These are phyloP conservation scores for Ulota crispa DNA, from an alignment of 225 moss, liverwort and hornwort genomes.

Conservation along the genomic window DNA sequence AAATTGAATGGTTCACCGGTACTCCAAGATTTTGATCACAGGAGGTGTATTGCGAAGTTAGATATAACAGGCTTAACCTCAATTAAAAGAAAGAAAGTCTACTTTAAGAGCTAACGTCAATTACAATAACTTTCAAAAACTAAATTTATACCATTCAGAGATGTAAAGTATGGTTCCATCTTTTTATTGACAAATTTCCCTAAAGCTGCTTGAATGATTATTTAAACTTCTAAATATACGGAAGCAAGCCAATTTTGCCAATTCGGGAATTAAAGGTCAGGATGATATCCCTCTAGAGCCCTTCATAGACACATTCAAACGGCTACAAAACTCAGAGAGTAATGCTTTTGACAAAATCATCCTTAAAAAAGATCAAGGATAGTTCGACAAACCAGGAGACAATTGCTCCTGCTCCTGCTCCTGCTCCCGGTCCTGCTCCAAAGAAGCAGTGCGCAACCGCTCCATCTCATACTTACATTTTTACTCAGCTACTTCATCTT, in stretches of 20 bases:
- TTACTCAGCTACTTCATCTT: constrained; percentile 82
- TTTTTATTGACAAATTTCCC: background rate
- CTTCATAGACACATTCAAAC: background rate
- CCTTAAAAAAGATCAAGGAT: constrained; percentile 1
- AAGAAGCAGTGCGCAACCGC: constrained; percentile 48
- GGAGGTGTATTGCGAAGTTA: background rate
- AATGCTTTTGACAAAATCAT: background rate
- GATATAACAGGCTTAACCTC: background rate
- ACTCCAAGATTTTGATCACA: constrained; percentile 45
- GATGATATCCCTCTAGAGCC: background rate
- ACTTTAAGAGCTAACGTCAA: background rate
- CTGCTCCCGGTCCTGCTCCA: constrained; percentile 37
- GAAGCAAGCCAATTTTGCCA: background rate
- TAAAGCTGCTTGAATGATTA: background rate
- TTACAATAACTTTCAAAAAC: background rate
- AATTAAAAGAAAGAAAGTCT: background rate
- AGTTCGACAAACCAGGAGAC: constrained; percentile 35
- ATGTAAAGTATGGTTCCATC: background rate
- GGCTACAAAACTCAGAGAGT: background rate
- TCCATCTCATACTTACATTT: constrained; percentile 88
- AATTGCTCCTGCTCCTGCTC: constrained; percentile 29
- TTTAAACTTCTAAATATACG: background rate
- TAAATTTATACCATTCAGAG: background rate
- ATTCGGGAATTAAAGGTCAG: background rate
- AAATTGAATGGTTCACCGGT: constrained; percentile 37